Evolutionary conservation across 225 moss, liverwort and hornwort species (phyloP).

Genomic region (Rhytidiadelphus loreus): DNA sequence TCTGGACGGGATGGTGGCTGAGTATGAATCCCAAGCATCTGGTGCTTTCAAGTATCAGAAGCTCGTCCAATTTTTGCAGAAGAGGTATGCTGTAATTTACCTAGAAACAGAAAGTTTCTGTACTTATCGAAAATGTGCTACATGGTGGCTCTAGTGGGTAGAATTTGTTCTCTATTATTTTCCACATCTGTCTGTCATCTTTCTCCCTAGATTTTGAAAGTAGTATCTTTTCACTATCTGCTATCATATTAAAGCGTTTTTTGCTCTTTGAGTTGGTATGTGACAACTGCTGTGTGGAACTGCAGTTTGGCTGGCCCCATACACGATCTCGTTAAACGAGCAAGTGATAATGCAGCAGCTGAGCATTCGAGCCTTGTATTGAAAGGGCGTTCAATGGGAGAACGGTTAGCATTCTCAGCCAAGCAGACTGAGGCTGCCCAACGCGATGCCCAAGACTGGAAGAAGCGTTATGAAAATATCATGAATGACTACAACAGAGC

Average conservation of each 20-base stretch:
- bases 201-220: not conserved
- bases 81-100: conserved; percentile 14
- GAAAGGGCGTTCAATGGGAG: conserved; percentile 64
- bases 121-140: not conserved
- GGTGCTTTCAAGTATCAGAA: conserved; percentile 74
- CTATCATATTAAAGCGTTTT: not conserved
- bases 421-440: conserved; percentile 74
- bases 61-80: conserved; percentile 61
- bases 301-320: conserved; percentile 68
- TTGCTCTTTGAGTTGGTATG: not conserved
- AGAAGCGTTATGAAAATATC: conserved; percentile 62
- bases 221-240: not conserved
- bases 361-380: conserved; percentile 63
- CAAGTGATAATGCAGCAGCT: conserved; percentile 57
- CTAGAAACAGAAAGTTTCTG: not conserved
- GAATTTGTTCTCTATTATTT: not conserved
- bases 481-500: conserved; percentile 52
- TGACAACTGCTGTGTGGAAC: not conserved
- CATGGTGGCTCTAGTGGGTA: not conserved
- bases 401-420: conserved; percentile 62
- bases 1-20: conserved; percentile 44
- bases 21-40: conserved; percentile 53
- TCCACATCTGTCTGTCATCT: not conserved
- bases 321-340: conserved; percentile 73
- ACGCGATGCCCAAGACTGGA: conserved; percentile 83